These are phyloP conservation scores for Suillus brevipes DNA, from an alignment of 768 basidiomycete genomes.

Conservation along the genomic window DNA sequence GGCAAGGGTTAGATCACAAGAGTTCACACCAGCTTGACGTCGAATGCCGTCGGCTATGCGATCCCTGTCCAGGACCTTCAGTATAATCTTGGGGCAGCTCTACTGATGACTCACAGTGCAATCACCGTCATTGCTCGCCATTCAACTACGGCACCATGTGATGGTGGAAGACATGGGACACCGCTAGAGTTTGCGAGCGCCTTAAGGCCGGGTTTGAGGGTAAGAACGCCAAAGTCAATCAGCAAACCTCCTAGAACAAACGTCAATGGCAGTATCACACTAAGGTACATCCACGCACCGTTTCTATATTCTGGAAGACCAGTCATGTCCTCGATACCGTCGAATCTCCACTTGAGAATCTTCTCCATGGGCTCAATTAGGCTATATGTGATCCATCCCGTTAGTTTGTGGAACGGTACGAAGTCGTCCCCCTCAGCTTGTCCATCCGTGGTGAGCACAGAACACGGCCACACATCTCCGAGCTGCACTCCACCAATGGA, in stretches of 20 bases:
- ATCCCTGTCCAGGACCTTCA: constrained; percentile 53
- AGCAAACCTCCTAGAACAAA: constrained; percentile 72
- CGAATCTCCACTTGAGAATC: constrained; percentile 77
- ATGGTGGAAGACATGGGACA: constrained; percentile 66
- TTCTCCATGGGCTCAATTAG: constrained; percentile 82
- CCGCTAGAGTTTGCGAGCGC: constrained; percentile 37
- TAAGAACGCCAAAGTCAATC: constrained; percentile 79
- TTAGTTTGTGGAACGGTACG: constrained; percentile 96
- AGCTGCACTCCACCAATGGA: constrained; percentile 67
- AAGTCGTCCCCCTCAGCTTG: constrained; percentile 60
- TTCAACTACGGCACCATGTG: constrained; percentile 91
- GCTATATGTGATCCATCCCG: constrained; percentile 91
- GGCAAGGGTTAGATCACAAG: constrained; percentile 65
- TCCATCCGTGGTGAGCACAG: constrained; percentile 39
- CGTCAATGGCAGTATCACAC: background rate
- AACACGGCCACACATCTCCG: constrained; percentile 94
- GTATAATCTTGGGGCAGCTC: constrained; percentile 8
- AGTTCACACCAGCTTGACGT: constrained; percentile 48
- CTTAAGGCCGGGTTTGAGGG: constrained; percentile 58
- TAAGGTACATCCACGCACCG: constrained; percentile 44
- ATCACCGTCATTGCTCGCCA: constrained; percentile 97
- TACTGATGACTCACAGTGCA: constrained; percentile 60
- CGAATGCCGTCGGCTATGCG: constrained; percentile 75
- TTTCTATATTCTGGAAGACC: constrained; percentile 96
- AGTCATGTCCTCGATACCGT: constrained; percentile 81